Evolutionary conservation across 78 protist species (phyloP).

Genomic region (Acrasis kona): DNA sequence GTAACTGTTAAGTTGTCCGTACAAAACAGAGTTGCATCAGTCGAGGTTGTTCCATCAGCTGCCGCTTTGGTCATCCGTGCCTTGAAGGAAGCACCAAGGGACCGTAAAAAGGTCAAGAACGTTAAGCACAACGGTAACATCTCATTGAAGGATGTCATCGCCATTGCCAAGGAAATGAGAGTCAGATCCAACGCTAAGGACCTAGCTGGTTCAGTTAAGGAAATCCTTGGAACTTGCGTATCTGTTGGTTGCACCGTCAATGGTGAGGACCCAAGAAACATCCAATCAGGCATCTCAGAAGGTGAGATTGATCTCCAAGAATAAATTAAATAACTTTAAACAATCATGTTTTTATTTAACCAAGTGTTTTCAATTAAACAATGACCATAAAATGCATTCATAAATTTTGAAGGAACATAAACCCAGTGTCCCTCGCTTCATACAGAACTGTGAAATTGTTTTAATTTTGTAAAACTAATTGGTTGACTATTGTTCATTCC

Average conservation of each 20-base stretch:
- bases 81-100: conserved; percentile 96
- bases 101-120: conserved; percentile 98
- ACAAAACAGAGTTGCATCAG: conserved; percentile 91
- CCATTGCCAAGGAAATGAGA: conserved; percentile 80
- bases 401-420: too few relatives aligned
- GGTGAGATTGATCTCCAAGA: conserved; percentile 48
- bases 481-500: too few relatives aligned
- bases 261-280: conserved; percentile 52
- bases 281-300: conserved; percentile 56
- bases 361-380: too few relatives aligned
- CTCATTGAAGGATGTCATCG: conserved; percentile 68
- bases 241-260: conserved; percentile 79
- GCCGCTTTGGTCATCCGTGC: conserved; percentile 88
- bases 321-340: neutral
- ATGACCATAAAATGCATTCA: too few relatives aligned
- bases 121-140: conserved; percentile 92
- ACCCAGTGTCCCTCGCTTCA: too few relatives aligned
- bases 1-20: conserved; percentile 81
- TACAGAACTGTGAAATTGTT: too few relatives aligned
- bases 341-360: too few relatives aligned
- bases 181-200: conserved; percentile 68
- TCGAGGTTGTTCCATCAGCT: conserved; percentile 91
- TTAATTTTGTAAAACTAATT: too few relatives aligned
- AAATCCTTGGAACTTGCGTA: conserved; percentile 89
- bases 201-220: conserved; percentile 79